A percentile compares a stretch with the other conserved stretches of the same genome.
Conservation (phyloP, 2,329 filamentous ascomycete genomes). For the Fusarium sp. region DNA sequence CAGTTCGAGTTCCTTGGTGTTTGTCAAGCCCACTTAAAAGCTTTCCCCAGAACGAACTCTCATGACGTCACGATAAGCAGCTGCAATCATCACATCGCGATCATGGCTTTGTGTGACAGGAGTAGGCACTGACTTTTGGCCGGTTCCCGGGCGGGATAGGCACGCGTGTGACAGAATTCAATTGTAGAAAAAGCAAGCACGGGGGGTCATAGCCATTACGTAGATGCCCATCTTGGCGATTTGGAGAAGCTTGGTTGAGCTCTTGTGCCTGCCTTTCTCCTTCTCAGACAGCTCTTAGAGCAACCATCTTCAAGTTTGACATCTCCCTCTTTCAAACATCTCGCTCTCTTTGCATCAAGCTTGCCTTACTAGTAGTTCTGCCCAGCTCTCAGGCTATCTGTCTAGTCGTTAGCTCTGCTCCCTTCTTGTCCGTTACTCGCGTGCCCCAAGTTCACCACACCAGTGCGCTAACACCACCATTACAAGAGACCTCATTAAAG, state of each 20-base stretch:
- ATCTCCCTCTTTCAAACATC: not conserved
- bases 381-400: not conserved
- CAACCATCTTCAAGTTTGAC: not conserved
- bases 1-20: conserved; percentile 1
- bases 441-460: conserved; percentile 11
- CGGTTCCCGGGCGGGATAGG: conserved; percentile 6
- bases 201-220: conserved; percentile 19
- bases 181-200: conserved; percentile 14
- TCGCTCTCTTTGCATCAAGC: not conserved
- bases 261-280: conserved; percentile 18
- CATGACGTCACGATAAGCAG: conserved; percentile 41
- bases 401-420: not conserved
- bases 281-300: conserved; percentile 14
- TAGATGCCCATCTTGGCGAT: conserved; percentile 30
- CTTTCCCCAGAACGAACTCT: conserved; percentile 13
- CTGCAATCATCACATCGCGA: conserved; percentile 28
- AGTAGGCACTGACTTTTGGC: conserved; percentile 1
- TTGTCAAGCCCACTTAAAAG: not conserved
- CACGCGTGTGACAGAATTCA: conserved; percentile 24
- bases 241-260: conserved; percentile 15
- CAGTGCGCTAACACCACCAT: not conserved
- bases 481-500: not conserved
- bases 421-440: conserved; percentile 1
- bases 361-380: not conserved
- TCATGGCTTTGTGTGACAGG: conserved; percentile 40